Evolutionary conservation across 2,329 filamentous ascomycete genomes (phyloP).

Genomic region (Zymoseptoria ardabiliae): DNA sequence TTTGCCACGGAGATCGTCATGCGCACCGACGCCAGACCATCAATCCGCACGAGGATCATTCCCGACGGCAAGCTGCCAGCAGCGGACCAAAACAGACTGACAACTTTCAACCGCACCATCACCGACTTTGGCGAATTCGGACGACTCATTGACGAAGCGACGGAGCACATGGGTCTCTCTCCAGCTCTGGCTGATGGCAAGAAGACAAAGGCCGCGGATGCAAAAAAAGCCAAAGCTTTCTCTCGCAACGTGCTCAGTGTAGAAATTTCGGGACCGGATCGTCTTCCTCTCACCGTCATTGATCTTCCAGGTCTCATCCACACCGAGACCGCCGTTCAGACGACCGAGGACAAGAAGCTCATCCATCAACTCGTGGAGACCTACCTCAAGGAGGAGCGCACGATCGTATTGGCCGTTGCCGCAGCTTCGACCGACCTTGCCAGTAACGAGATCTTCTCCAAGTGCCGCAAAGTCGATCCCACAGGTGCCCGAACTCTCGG

Average conservation of each 20-base stretch:
- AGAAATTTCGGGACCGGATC: constrained; percentile 39
- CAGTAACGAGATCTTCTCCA: constrained; percentile 51
- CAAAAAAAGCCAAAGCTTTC: constrained; percentile 26
- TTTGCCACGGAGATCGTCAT: constrained; percentile 56
- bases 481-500: constrained; percentile 45
- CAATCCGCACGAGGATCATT: constrained; percentile 23
- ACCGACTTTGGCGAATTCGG: constrained; percentile 37
- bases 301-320: constrained; percentile 36
- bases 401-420: constrained; percentile 34
- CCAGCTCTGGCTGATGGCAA: constrained; percentile 5
- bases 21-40: constrained; percentile 28
- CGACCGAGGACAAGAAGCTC: constrained; percentile 27
- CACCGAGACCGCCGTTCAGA: constrained; percentile 26
- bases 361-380: constrained; percentile 33
- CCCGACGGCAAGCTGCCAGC: constrained; percentile 20
- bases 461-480: constrained; percentile 41
- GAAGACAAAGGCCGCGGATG: not conserved
- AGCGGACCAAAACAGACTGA: constrained; percentile 28
- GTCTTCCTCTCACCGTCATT: constrained; percentile 30
- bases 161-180: constrained; percentile 44
- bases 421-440: constrained; percentile 42
- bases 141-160: constrained; percentile 47
- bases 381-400: constrained; percentile 52
- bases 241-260: constrained; percentile 43
- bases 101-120: constrained; percentile 23